Conservation (phyloP, 2,329 filamentous ascomycete species). For the Penicillium freii region DNA sequence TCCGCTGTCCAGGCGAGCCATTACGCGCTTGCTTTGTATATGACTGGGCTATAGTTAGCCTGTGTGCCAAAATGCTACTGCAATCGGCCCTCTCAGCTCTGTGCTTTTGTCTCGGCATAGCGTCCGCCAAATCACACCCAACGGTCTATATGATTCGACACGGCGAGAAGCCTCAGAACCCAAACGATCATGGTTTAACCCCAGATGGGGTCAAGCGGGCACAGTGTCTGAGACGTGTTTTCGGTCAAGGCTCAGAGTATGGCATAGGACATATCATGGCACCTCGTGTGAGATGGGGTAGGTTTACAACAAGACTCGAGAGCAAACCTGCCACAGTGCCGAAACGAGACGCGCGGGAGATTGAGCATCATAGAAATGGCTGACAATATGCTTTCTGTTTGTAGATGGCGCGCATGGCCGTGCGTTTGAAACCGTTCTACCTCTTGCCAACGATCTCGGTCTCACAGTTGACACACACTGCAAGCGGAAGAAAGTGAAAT, state of each 20-base stretch:
- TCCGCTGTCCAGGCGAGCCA: not conserved
- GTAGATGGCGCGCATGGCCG: conserved; percentile 21
- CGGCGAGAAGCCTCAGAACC: conserved; percentile 29
- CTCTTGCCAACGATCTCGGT: conserved; percentile 29
- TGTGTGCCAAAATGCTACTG: conserved; percentile 4
- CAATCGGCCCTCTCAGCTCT: not conserved
- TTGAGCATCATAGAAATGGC: not conserved
- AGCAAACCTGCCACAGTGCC: not conserved
- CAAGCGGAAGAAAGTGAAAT: conserved; percentile 22
- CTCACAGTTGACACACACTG: conserved; percentile 30
- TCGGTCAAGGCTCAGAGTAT: conserved; percentile 25
- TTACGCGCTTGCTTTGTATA: not conserved
- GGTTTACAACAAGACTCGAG: not conserved
- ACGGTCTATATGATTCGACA: conserved; percentile 34
- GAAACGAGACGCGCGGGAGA: not conserved
- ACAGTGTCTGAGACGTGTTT: conserved; percentile 29
- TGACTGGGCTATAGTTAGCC: not conserved
- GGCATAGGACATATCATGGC: conserved; percentile 32
- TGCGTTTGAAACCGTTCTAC: conserved; percentile 26
- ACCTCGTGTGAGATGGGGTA: conserved; percentile 25
- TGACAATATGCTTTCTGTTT: not conserved
- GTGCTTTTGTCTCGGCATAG: not conserved
- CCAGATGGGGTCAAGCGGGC: conserved; percentile 28
- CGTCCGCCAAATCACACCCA: conserved; percentile 14
- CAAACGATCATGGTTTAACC: conserved; percentile 25